Percentiles rank a stretch among this genome's conserved stretches.
These are phyloP conservation scores for Penicillium simplicissimum DNA, from an alignment of 495 filamentous ascomycete genomes.

Conservation along the genomic window DNA sequence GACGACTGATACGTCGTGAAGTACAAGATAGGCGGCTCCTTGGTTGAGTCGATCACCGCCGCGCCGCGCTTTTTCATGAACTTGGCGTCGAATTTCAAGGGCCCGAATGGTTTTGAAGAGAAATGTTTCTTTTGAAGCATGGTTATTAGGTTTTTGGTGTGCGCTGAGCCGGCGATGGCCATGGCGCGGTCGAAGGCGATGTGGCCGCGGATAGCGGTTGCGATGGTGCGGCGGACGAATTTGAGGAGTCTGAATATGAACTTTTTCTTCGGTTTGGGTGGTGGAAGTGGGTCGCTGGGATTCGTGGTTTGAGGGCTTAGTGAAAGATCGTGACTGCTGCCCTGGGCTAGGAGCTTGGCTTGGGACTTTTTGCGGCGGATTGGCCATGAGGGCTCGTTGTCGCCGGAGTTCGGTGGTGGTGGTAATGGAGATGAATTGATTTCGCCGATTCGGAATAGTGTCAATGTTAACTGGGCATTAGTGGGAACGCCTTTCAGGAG, in stretches of 20 bases:
- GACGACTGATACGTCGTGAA: constrained; percentile 51
- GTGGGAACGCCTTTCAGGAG: constrained; percentile 83
- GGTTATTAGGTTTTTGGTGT: constrained; percentile 71
- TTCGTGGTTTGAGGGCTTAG: neutral
- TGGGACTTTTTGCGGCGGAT: constrained; percentile 39
- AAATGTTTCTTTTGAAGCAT: constrained; percentile 56
- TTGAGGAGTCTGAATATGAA: constrained; percentile 57
- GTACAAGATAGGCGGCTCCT: constrained; percentile 41
- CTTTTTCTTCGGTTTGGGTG: constrained; percentile 40
- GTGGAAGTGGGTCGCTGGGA: constrained; percentile 5
- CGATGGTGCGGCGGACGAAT: constrained; percentile 70
- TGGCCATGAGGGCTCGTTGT: constrained; percentile 25
- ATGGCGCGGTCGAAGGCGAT: constrained; percentile 69
- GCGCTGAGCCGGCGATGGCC: constrained; percentile 63
- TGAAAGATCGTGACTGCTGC: constrained; percentile 25
- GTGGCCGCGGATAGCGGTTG: constrained; percentile 65
- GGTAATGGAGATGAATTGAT: constrained; percentile 79
- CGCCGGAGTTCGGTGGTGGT: constrained; percentile 62
- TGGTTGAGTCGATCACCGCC: constrained; percentile 64
- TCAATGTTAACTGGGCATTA: constrained; percentile 83
- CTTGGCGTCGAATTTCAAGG: constrained; percentile 72
- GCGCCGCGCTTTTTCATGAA: constrained; percentile 72
- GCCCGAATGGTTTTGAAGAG: constrained; percentile 53
- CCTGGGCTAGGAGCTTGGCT: constrained; percentile 19
- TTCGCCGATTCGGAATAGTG: constrained; percentile 82